These are phyloP conservation scores for Sechiopsis laciniata DNA, from an alignment of 306 rosid genomes.

Conservation along the genomic window DNA sequence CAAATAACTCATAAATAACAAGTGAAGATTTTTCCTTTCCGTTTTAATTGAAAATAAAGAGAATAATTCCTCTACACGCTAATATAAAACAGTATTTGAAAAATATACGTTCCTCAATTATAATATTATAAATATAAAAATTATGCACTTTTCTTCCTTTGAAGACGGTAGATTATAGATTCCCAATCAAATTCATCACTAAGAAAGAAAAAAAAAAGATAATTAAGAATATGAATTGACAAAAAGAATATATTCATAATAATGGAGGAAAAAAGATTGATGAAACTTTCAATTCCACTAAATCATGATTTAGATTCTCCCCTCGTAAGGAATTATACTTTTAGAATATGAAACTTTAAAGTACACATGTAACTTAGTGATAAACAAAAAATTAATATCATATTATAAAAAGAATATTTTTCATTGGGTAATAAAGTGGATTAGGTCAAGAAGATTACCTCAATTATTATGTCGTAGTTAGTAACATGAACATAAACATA, in stretches of 20 bases:
- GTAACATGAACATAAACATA: neutral
- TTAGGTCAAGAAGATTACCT: neutral
- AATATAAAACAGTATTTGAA: too few relatives aligned
- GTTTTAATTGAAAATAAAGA: neutral
- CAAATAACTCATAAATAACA: too few relatives aligned
- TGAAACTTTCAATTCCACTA: constrained; percentile 18
- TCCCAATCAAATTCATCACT: too few relatives aligned
- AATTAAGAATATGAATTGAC: neutral
- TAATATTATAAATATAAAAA: too few relatives aligned
- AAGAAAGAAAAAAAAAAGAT: neutral
- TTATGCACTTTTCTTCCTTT: too few relatives aligned
- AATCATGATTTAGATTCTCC: constrained; percentile 16
- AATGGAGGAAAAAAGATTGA: constrained; percentile 18
- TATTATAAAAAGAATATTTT: neutral
- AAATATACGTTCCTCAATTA: too few relatives aligned
- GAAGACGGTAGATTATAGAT: too few relatives aligned
- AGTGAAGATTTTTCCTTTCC: too few relatives aligned
- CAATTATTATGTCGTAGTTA: neutral
- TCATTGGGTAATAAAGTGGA: neutral
- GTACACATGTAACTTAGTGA: constrained; percentile 15
- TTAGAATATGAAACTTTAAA: constrained; percentile 18
- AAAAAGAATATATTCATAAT: constrained; percentile 22
- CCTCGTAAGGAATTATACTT: constrained; percentile 10
- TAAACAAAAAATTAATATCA: neutral
- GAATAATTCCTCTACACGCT: neutral